Evolutionary conservation across 495 filamentous ascomycete genomes (phyloP).

Genomic region (Trichoderma asperelloides): DNA sequence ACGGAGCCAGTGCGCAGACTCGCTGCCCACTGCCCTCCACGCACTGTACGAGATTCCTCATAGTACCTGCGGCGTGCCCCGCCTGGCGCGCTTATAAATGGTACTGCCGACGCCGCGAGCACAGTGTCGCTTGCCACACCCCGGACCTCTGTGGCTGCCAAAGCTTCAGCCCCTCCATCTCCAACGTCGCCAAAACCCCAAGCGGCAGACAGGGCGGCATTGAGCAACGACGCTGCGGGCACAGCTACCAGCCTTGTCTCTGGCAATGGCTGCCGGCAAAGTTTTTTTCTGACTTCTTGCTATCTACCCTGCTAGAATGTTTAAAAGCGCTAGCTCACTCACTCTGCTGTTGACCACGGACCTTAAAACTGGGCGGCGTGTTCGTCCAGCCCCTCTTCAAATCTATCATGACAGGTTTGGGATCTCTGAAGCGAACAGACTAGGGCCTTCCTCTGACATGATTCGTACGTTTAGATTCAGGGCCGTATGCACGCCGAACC

Average conservation of each 20-base stretch:
- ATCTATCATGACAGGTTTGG: background rate
- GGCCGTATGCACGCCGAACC: background rate
- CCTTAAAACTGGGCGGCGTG: background rate
- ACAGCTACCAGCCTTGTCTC: background rate
- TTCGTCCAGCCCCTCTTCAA: background rate
- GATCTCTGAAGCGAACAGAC: background rate
- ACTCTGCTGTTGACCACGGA: background rate
- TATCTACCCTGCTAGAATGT: background rate
- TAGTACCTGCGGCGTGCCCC: background rate
- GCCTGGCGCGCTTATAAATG: background rate
- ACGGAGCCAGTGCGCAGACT: background rate
- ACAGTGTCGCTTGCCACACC: background rate
- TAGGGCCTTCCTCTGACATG: background rate
- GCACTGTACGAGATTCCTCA: background rate
- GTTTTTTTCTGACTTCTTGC: background rate
- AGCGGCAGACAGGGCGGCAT: background rate
- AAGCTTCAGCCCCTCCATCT: conserved; percentile 6
- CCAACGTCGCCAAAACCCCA: background rate
- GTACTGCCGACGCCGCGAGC: background rate
- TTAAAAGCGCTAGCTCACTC: background rate
- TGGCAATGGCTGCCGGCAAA: background rate
- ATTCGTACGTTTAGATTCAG: background rate
- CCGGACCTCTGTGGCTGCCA: background rate
- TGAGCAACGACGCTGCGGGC: background rate
- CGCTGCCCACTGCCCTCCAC: background rate